Percentiles rank a stretch among this genome's conserved stretches.
Evolutionary conservation across 2,329 filamentous ascomycete genomes (phyloP).

Genomic region (Aspergillus eucalypticola): DNA sequence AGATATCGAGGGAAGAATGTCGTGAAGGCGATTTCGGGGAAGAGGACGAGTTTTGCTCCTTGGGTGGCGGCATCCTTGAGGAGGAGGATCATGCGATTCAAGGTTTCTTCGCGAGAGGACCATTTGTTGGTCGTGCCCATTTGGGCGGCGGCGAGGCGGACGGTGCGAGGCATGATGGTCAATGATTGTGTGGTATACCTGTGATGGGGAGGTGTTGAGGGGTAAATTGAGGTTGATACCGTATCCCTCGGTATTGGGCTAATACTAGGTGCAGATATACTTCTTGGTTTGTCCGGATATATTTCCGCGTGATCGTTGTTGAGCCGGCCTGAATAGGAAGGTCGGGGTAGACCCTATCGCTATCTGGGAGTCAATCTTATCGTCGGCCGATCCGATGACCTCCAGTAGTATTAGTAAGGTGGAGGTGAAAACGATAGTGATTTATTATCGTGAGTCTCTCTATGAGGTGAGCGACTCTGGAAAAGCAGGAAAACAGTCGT

Average conservation of each 20-base stretch:
- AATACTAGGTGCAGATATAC: neutral
- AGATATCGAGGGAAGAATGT: neutral
- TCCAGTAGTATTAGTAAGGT: neutral
- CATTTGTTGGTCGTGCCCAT: neutral
- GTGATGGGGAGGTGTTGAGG: slow-evolving; percentile 1
- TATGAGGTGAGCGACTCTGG: neutral
- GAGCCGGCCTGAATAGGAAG: neutral
- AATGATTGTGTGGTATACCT: neutral
- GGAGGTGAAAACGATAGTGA: neutral
- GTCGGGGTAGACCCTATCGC: slow-evolving; percentile 7
- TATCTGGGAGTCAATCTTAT: slow-evolving; percentile 9
- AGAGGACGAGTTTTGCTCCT: neutral
- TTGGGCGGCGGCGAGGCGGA: slow-evolving; percentile 54
- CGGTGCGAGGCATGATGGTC: slow-evolving; percentile 38
- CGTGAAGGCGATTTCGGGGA: neutral
- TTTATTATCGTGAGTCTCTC: neutral
- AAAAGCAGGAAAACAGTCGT: neutral
- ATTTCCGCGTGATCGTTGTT: neutral
- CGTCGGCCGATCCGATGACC: slow-evolving; percentile 5
- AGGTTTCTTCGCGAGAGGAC: neutral
- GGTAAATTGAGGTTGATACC: slow-evolving; percentile 2
- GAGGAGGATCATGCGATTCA: neutral
- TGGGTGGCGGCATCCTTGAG: neutral
- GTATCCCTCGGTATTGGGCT: neutral
- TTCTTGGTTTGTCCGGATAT: slow-evolving; percentile 4